Evolutionary conservation across 257 asterid species (phyloP).

Genomic region (Nicotiana knightiana): DNA sequence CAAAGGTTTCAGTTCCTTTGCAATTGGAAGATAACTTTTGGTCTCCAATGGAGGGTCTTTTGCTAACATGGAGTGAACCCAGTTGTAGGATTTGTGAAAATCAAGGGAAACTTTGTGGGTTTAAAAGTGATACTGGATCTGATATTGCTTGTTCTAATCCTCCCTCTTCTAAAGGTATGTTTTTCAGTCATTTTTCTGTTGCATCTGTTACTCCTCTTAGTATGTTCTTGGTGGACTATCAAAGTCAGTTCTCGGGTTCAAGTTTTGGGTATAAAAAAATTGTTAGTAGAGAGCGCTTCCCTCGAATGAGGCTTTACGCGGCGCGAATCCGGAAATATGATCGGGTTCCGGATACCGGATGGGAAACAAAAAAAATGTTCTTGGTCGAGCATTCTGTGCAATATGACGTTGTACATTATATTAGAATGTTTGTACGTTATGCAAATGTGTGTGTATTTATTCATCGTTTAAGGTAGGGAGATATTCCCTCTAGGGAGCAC

Average conservation of each 20-base stretch:
- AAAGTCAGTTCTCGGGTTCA: too few relatives aligned
- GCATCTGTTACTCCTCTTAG: neutral
- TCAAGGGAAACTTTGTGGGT: constrained; percentile 46
- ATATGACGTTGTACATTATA: neutral
- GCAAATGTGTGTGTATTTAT: neutral
- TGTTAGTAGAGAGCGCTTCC: too few relatives aligned
- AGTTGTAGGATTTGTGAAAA: constrained; percentile 40
- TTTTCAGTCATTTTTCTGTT: neutral
- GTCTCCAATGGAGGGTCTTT: constrained; percentile 41
- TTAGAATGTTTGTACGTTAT: neutral
- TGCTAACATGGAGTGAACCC: constrained; percentile 51
- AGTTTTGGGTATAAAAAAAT: too few relatives aligned
- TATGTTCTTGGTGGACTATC: neutral
- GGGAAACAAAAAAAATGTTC: too few relatives aligned
- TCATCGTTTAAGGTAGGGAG: too few relatives aligned
- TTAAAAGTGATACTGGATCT: constrained; percentile 16
- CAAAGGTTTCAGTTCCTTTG: constrained; percentile 33
- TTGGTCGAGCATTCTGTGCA: neutral
- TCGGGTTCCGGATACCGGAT: too few relatives aligned
- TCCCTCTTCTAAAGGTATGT: constrained; percentile 38
- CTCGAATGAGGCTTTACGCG: too few relatives aligned
- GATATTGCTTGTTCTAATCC: constrained; percentile 37
- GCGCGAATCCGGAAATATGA: too few relatives aligned
- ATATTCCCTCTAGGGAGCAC: too few relatives aligned
- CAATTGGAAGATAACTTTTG: constrained; percentile 27